Conservation (phyloP, 78 protist species). For the Dictyostelium brefeldianum region DNA sequence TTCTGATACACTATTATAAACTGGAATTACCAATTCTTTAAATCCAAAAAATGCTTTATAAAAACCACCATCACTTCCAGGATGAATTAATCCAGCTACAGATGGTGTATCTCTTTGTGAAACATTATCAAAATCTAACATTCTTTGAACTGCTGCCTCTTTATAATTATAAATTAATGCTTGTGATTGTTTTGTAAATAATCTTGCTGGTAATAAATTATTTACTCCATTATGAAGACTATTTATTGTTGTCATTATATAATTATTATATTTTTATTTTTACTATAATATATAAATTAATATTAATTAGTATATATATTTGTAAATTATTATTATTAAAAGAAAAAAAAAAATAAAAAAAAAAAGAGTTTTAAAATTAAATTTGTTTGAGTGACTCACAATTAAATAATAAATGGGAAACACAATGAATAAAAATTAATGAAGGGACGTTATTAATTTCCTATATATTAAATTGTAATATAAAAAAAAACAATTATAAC, state of each 20-base stretch:
- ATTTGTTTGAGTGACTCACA: too few species aligned
- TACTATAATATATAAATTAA: not conserved
- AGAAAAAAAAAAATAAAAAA: not conserved
- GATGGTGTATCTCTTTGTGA: conserved; percentile 91
- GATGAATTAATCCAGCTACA: conserved; percentile 93
- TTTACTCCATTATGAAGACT: not conserved
- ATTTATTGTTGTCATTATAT: not conserved
- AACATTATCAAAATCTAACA: conserved; percentile 97
- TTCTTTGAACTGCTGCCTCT: conserved; percentile 85
- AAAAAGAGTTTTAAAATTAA: not conserved
- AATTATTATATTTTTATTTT: not conserved
- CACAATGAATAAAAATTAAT: too few species aligned
- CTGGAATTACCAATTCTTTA: conserved; percentile 92
- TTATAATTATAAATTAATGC: conserved; percentile 77
- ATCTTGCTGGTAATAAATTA: conserved; percentile 48
- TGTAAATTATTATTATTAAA: not conserved
- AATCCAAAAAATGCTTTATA: conserved; percentile 95
- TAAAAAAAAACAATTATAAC: too few species aligned
- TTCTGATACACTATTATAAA: conserved; percentile 75
- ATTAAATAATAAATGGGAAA: too few species aligned
- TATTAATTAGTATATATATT: not conserved
- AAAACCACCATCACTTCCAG: conserved; percentile 83
- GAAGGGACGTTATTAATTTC: too few species aligned
- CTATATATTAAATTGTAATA: too few species aligned
- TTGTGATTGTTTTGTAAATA: conserved; percentile 76